Evolutionary conservation across 495 filamentous ascomycete genomes (phyloP).

Genomic region (Massariosphaeria phaeospora): DNA sequence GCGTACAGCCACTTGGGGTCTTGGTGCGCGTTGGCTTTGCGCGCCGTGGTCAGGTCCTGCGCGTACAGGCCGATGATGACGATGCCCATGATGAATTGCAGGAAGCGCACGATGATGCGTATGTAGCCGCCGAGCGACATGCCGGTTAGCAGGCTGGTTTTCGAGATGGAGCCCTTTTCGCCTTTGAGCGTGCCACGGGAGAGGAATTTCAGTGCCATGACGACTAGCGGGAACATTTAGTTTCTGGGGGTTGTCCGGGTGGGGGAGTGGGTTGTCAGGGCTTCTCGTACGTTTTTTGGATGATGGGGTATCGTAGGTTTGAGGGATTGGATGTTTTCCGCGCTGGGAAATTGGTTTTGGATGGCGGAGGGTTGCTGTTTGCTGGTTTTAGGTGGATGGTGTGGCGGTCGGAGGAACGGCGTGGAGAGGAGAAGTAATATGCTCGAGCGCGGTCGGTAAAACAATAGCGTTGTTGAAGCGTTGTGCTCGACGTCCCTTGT

Average conservation of each 20-base stretch:
- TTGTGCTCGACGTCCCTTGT: too few relatives aligned
- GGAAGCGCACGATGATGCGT: constrained; percentile 55
- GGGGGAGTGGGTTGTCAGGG: background rate
- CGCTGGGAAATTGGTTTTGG: background rate
- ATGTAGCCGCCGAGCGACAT: constrained; percentile 22
- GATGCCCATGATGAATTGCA: constrained; percentile 69
- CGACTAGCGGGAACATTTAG: constrained; percentile 1
- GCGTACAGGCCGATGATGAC: constrained; percentile 77
- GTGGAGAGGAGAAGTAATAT: constrained; percentile 2
- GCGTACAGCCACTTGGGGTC: constrained; percentile 77
- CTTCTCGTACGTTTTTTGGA: background rate
- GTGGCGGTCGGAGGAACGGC: background rate
- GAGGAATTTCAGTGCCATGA: constrained; percentile 14
- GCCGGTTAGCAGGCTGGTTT: background rate
- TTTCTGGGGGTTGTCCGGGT: constrained; percentile 3
- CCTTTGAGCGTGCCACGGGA: constrained; percentile 10
- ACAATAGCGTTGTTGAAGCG: constrained; percentile 20
- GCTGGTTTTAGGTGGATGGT: background rate
- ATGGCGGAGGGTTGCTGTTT: background rate
- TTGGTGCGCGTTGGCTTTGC: constrained; percentile 45
- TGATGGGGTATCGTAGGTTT: background rate
- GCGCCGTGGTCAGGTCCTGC: constrained; percentile 57
- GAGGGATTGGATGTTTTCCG: background rate
- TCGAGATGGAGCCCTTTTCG: background rate
- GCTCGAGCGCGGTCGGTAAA: background rate